A percentile compares a stretch with the other conserved stretches of the same genome.
Conservation (phyloP, 345 rosid species). For the Psidium guajava region DNA sequence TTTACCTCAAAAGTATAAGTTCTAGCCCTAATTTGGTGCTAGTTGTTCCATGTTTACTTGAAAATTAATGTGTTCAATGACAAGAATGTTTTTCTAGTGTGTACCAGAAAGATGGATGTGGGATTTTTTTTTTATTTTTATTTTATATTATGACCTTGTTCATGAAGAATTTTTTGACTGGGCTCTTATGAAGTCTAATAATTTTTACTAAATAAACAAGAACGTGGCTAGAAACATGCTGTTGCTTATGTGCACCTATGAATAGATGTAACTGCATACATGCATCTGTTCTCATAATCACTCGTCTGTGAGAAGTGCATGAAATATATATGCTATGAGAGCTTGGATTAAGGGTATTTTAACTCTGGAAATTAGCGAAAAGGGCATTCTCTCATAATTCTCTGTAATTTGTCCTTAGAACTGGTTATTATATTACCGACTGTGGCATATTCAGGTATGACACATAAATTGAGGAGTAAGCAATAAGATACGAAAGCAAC, state of each 20-base stretch:
- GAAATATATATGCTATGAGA: not conserved
- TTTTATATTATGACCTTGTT: not conserved
- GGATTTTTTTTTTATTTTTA: not conserved
- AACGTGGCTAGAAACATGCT: not conserved
- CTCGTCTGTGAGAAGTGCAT: not conserved
- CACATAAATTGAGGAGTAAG: not conserved
- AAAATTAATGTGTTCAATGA: not conserved
- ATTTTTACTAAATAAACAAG: not conserved
- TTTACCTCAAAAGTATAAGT: not conserved
- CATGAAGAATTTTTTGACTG: not conserved
- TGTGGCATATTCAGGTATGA: not conserved
- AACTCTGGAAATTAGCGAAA: not conserved
- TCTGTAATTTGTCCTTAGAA: not conserved
- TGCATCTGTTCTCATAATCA: not conserved
- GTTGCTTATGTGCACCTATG: not conserved
- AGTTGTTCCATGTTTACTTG: not conserved
- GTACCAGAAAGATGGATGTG: not conserved
- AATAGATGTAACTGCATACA: not conserved
- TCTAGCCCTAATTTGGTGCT: not conserved
- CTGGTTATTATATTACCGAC: not conserved
- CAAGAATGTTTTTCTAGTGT: not conserved
- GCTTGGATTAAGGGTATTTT: not conserved
- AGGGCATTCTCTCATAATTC: not conserved
- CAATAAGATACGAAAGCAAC: not conserved
- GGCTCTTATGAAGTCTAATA: not conserved